Conservation (phyloP, 1,139 yeast species). For the Pichia sp. region DNA sequence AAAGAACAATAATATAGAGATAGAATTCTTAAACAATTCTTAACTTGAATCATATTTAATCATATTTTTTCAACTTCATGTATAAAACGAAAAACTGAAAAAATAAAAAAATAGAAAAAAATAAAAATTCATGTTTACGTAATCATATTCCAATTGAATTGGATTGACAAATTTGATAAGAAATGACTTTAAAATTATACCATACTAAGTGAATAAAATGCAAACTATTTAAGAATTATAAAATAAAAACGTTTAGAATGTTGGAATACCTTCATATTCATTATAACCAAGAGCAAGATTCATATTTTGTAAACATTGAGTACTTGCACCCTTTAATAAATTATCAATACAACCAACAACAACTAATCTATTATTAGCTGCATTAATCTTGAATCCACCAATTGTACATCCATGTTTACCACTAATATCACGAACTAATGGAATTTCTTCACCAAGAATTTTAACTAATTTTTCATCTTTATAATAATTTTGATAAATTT, state of each 20-base stretch:
- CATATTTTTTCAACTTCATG: too few species aligned
- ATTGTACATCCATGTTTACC: slow-evolving; percentile 93
- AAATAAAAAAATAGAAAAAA: too few species aligned
- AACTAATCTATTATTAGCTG: slow-evolving; percentile 85
- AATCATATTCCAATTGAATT: too few species aligned
- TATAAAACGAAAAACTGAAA: too few species aligned
- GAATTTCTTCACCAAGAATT: slow-evolving; percentile 86
- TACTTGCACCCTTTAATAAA: slow-evolving; percentile 95
- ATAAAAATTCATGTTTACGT: too few species aligned
- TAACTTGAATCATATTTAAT: too few species aligned
- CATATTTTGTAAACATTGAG: slow-evolving; percentile 95
- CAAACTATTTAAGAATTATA: neutral
- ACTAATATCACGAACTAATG: slow-evolving; percentile 82
- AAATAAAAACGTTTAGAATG: slow-evolving; percentile 2
- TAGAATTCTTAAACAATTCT: too few species aligned
- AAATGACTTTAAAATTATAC: too few species aligned
- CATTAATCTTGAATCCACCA: slow-evolving; percentile 93
- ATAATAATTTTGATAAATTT: slow-evolving; percentile 82
- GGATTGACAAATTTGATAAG: too few species aligned
- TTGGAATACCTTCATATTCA: slow-evolving; percentile 93
- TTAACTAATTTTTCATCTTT: slow-evolving; percentile 82
- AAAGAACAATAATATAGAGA: too few species aligned
- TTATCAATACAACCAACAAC: slow-evolving; percentile 94
- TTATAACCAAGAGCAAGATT: slow-evolving; percentile 85
- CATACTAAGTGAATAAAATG: neutral